These are phyloP conservation scores for Gnomoniopsis smithogilvyi DNA, from an alignment of 2,329 filamentous ascomycete genomes.

Conservation along the genomic window DNA sequence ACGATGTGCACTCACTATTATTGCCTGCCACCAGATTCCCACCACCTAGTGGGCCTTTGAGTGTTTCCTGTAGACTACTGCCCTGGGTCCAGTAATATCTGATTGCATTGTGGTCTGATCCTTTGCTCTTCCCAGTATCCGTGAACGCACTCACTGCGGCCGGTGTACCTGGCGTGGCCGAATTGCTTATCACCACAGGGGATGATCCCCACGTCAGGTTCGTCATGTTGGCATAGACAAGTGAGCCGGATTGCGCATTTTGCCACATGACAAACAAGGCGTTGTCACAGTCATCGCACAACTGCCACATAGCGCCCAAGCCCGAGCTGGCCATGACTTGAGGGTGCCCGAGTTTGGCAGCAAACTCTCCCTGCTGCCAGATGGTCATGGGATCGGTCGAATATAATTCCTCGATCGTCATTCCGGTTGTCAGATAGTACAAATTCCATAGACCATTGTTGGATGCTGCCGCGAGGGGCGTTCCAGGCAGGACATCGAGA, in stretches of 20 bases:
- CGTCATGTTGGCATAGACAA: slow-evolving; percentile 17
- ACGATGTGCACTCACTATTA: slow-evolving; percentile 1
- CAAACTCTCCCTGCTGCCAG: slow-evolving; percentile 13
- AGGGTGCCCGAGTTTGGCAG: slow-evolving; percentile 2
- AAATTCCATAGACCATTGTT: slow-evolving; percentile 16
- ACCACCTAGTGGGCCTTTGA: slow-evolving; percentile 9
- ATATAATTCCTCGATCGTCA: slow-evolving; percentile 15
- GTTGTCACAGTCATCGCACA: slow-evolving; percentile 17
- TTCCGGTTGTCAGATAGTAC: slow-evolving; percentile 15
- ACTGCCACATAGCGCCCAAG: slow-evolving; percentile 17
- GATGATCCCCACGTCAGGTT: slow-evolving; percentile 3
- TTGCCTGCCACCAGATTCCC: slow-evolving; percentile 8
- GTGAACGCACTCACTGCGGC: slow-evolving; percentile 14
- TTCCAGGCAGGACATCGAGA: slow-evolving; percentile 14
- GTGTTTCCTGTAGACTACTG: slow-evolving; percentile 9
- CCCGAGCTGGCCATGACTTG: slow-evolving; percentile 3
- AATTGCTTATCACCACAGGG: neutral
- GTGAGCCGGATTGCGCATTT: slow-evolving; percentile 1
- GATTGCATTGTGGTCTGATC: slow-evolving; percentile 13
- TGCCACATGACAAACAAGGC: slow-evolving; percentile 17
- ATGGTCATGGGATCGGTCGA: slow-evolving; percentile 1
- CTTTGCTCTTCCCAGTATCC: slow-evolving; percentile 2
- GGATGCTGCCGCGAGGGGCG: slow-evolving; percentile 14
- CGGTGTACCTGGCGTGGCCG: slow-evolving; percentile 11
- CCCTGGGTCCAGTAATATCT: slow-evolving; percentile 9